Evolutionary conservation across 768 basidiomycete species (phyloP).

Genomic region (Butyriboletus loyo): DNA sequence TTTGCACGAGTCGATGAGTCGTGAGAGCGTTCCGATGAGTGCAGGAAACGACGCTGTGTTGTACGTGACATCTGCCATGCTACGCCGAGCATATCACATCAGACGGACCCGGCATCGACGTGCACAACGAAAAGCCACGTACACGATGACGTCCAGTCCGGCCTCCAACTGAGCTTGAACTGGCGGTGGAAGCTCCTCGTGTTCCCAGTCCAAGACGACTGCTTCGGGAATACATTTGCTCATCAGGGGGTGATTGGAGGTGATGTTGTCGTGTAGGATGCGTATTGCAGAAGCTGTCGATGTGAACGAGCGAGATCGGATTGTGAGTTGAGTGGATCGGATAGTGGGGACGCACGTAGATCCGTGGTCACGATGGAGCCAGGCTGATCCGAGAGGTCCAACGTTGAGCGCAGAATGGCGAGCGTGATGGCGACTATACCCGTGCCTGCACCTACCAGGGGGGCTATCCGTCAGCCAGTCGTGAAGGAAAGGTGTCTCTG

Average conservation of each 20-base stretch:
- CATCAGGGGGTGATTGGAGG: constrained; percentile 39
- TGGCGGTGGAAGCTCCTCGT: constrained; percentile 46
- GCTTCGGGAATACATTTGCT: constrained; percentile 29
- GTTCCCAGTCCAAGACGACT: constrained; percentile 74
- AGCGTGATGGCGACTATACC: constrained; percentile 76
- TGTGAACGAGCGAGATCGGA: neutral
- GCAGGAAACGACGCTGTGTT: constrained; percentile 84
- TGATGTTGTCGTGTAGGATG: constrained; percentile 70
- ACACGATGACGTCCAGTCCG: constrained; percentile 69
- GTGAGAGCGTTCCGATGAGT: constrained; percentile 63
- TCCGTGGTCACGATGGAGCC: constrained; percentile 62
- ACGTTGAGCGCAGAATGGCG: constrained; percentile 49
- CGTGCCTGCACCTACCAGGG: constrained; percentile 73
- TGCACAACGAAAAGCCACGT: constrained; percentile 25
- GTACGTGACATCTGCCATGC: constrained; percentile 93
- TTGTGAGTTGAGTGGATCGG: neutral
- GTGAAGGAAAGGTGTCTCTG: neutral
- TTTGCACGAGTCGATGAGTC: constrained; percentile 37
- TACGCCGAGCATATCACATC: constrained; percentile 26
- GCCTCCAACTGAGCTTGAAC: constrained; percentile 37
- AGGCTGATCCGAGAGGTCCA: constrained; percentile 15
- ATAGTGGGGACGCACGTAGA: constrained; percentile 49
- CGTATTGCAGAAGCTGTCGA: constrained; percentile 74
- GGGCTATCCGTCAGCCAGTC: neutral
- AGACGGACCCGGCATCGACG: neutral